Evolutionary conservation across 1,284 basidiomycete genomes (phyloP), one percentile per base, ranked within the genome.

Genomic region (Afroboletus lepidellus): DNA sequence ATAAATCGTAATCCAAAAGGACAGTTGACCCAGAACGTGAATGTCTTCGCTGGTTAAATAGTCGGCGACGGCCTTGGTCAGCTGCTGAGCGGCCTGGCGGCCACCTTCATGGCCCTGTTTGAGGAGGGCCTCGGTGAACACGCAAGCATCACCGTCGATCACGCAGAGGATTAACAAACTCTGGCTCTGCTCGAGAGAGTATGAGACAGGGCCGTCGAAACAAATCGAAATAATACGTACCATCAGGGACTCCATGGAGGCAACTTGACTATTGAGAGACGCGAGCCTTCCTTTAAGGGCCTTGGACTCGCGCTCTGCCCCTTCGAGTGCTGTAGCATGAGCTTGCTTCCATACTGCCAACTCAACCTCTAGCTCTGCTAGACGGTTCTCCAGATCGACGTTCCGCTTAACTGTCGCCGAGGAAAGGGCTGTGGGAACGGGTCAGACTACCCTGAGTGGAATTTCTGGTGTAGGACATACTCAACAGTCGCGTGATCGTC

Each of bases 1-100:
- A 72, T 84, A 90, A 52, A 90, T 66, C 44, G 78, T 80, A 49
- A 87, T 80, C 83, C 85, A 89, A 66, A 88, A 83, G 16, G 84
- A 85, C 42, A 85, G 73, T 3, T 80, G 76, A 32, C 79, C 79
- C 55, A 79, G 78, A 48, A 77, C 72, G 48, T 80, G 78, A 46
- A 81, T 70, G 52, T 78, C 78, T 62, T 86, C 81, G 56, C 72
- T 72, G 50, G 80, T 74, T 50, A 90, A 73, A 69, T 85, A 78
- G 53, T 83, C 79, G 41, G 80, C 82, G 42, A 90, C 83, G 15
- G 72, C 74, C 64, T 82, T 79, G 18, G 85, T 85, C 54, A 90
- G 72, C 49, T 77, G 75, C 59, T 87, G 80, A 23, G 84, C 87
- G 20, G 86, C 87, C 46, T 74, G 71, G 32, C 77, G 75, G 25